These are phyloP conservation scores for Phoma sp. DNA, from an alignment of 2,329 filamentous ascomycete species.

Conservation along the genomic window DNA sequence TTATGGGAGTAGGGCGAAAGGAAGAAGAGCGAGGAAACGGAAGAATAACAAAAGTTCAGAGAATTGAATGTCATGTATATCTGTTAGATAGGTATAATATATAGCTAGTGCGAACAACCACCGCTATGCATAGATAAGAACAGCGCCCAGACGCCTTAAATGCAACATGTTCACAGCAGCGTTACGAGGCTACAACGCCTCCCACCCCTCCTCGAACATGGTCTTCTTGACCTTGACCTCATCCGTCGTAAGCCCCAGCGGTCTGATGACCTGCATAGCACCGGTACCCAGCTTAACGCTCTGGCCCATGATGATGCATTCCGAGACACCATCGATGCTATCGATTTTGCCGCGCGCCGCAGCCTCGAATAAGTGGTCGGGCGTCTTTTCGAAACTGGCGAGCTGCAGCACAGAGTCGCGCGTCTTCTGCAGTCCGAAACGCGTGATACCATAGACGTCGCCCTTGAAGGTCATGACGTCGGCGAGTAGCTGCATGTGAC, in stretches of 20 bases:
- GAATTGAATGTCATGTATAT: no score
- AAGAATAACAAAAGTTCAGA: no score
- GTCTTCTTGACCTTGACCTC: slow-evolving; percentile 37
- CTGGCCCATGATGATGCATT: slow-evolving; percentile 99
- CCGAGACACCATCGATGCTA: slow-evolving; percentile 88
- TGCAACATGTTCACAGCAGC: not conserved
- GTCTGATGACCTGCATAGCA: slow-evolving; percentile 85
- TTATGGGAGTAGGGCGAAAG: no score
- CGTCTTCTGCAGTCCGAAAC: slow-evolving; percentile 96
- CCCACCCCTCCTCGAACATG: slow-evolving; percentile 48
- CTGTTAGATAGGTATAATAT: not conserved
- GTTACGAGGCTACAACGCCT: slow-evolving; percentile 28
- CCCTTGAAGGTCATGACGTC: slow-evolving; percentile 99
- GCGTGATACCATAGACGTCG: slow-evolving; percentile 93
- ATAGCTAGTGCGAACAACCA: slow-evolving; percentile 6
- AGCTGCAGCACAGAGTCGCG: slow-evolving; percentile 91
- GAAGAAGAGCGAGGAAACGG: no score
- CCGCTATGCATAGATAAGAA: slow-evolving; percentile 12
- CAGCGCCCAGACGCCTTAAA: not conserved
- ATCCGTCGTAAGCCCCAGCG: slow-evolving; percentile 54
- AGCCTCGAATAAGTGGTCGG: slow-evolving; percentile 95
- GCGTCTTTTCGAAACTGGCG: slow-evolving; percentile 96
- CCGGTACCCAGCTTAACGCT: slow-evolving; percentile 91
- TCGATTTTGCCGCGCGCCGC: slow-evolving; percentile 92
- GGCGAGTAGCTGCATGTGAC: slow-evolving; percentile 95